Percentiles rank a stretch among this genome's conserved stretches.
phyloP scores from a whole-genome alignment of 495 filamentous ascomycete species.

The Tuber aestivum region DNA sequence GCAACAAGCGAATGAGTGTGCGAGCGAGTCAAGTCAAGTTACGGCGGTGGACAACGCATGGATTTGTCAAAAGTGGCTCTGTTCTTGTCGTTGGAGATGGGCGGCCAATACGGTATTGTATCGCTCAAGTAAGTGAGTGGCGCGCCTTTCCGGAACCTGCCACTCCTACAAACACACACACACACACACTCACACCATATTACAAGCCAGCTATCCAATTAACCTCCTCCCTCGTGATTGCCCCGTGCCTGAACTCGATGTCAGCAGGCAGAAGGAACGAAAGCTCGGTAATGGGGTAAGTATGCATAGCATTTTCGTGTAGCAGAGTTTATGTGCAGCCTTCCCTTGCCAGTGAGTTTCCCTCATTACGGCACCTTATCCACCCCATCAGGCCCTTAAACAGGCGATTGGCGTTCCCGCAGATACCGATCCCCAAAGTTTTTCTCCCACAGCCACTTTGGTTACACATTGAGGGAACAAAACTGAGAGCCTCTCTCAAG shows the following conservation, averaged over 20 bases:
- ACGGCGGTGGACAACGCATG: not conserved
- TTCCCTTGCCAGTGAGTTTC: not conserved
- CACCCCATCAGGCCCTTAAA: not conserved
- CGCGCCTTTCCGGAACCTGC: not conserved
- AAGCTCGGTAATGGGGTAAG: not conserved
- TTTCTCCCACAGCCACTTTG: not conserved
- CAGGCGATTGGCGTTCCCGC: not conserved
- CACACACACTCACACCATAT: not conserved
- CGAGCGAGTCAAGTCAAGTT: not conserved
- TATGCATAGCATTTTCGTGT: not conserved
- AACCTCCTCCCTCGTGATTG: not conserved
- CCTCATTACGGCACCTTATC: not conserved
- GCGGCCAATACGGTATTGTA: not conserved
- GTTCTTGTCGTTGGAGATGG: not conserved
- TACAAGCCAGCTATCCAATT: not conserved
- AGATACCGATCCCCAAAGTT: not conserved
- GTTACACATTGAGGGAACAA: not conserved
- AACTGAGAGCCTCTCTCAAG: not conserved
- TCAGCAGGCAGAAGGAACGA: not conserved
- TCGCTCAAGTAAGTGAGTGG: not conserved
- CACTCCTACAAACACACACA: not conserved
- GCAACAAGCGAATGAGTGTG: not conserved
- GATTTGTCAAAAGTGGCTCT: not conserved
- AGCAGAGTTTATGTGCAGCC: not conserved
- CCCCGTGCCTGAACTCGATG: not conserved